Conservation (phyloP, 805 yeast genomes). For the Lachancea waltii region DNA sequence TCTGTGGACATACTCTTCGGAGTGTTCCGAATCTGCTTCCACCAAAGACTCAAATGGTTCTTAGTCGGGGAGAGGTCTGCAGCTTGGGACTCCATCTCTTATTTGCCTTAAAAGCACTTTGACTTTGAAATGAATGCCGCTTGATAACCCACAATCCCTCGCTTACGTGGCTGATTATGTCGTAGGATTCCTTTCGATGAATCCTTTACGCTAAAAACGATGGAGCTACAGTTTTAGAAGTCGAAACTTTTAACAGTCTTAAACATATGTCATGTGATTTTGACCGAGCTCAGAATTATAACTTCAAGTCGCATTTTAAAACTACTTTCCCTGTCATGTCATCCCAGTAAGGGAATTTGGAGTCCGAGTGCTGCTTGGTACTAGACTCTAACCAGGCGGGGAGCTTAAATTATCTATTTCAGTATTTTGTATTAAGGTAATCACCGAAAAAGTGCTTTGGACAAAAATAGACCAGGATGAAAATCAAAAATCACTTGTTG, state of each 20-base stretch:
- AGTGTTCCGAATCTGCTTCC: conserved; percentile 29
- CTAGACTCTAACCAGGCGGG: too few relatives aligned
- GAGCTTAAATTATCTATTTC: not conserved
- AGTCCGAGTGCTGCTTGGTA: too few relatives aligned
- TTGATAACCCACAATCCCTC: too few relatives aligned
- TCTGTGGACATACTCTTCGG: conserved; percentile 32
- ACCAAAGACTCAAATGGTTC: conserved; percentile 22
- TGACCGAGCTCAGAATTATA: too few relatives aligned
- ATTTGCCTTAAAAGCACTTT: not conserved
- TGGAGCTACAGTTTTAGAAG: not conserved
- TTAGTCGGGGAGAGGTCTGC: conserved; percentile 16
- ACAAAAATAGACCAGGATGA: not conserved
- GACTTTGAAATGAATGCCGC: too few relatives aligned
- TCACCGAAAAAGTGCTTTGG: not conserved
- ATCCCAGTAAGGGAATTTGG: too few relatives aligned
- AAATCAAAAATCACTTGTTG: conserved; percentile 29
- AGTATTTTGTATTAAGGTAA: not conserved
- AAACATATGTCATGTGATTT: not conserved
- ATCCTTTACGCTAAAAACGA: not conserved
- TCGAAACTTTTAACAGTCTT: not conserved
- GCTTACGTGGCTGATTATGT: too few relatives aligned
- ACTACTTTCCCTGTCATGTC: too few relatives aligned
- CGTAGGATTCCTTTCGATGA: not conserved
- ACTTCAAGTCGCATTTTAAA: not conserved
- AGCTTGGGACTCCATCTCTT: conserved; percentile 6